Evolutionary conservation across 257 asterid genomes (phyloP), one percentile per base, ranked within the genome.

Genomic region (Thymus quinquecostatus): DNA sequence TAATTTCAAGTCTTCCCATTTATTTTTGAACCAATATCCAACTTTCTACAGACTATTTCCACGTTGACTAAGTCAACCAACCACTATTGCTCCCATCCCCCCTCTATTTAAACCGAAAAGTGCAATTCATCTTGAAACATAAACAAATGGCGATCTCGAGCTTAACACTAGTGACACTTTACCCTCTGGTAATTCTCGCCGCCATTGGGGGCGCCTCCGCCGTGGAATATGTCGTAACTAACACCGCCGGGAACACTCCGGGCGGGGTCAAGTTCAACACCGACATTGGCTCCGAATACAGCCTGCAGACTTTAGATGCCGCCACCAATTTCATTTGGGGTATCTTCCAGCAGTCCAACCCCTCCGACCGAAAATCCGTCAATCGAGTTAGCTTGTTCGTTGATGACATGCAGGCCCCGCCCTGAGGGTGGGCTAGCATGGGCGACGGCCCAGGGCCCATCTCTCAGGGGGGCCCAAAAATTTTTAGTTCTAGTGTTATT

Each of bases 201-300:
- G 56, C 69, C 64, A 8, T 74, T 9, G 47, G 12, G 34, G 80
- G 78, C 11, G 68, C 65, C 64, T 21, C 64, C 9, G 89, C 89
- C 3, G 81, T 85, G 3, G 82, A 79, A 1, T 85, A 80, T 75
- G 38, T 77, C 0, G 85, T 89, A 62, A 79, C 78, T 48, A 87
- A 83, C 78, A 82, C 71, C 10, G 88, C 91, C 0, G 53, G 78
- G 5, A 70, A 5, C 62, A 88, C 91, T 10, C 70, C 91, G 0
- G 95, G 91, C 0, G 94, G 92, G 0, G 71, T 69, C 28, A 81
- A 87, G 63, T 87, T 87, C 77, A 27, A 8, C 13, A 66, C 69
- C 7, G 91, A 84, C 0, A 79, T 88, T 3, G 92, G 97, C 5
- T 63, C 29, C 0, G 58, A 32, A 9, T 79, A 73, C 71, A 75